These are phyloP conservation scores for Lactarius quietus DNA, from an alignment of 768 basidiomycete genomes.

Conservation along the genomic window DNA sequence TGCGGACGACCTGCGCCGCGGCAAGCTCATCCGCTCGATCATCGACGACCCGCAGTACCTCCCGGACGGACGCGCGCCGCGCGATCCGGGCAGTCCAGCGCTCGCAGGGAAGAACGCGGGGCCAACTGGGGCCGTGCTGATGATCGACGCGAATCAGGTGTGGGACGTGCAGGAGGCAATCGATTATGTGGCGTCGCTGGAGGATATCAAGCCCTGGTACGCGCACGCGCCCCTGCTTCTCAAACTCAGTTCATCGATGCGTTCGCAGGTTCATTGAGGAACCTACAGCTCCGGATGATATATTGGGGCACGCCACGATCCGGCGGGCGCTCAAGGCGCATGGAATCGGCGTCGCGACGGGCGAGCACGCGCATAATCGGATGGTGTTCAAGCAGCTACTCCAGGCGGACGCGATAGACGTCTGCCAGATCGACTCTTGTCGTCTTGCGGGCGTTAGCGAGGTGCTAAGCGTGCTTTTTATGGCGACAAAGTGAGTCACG, in stretches of 20 bases:
- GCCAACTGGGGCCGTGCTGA: constrained; percentile 88
- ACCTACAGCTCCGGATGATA: constrained; percentile 89
- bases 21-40: constrained; percentile 86
- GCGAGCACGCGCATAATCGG: constrained; percentile 92
- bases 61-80: constrained; percentile 52
- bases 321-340: constrained; percentile 72
- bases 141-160: constrained; percentile 98
- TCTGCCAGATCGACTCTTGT: constrained; percentile 93
- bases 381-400: constrained; percentile 96
- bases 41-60: constrained; percentile 90
- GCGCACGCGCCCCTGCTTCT: constrained; percentile 16
- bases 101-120: constrained; percentile 90
- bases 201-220: constrained; percentile 88
- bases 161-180: constrained; percentile 94
- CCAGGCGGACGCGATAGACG: constrained; percentile 89
- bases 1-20: constrained; percentile 80
- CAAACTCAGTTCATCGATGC: background rate
- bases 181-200: constrained; percentile 80
- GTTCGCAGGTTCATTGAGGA: constrained; percentile 93
- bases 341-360: constrained; percentile 89
- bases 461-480: constrained; percentile 83
- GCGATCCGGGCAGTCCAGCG: constrained; percentile 57
- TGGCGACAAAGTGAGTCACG: constrained; percentile 72
- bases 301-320: constrained; percentile 78
- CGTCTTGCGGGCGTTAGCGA: constrained; percentile 91